Conservation (phyloP, 345 rosid species). For the Cardamine chenopodiifolia region DNA sequence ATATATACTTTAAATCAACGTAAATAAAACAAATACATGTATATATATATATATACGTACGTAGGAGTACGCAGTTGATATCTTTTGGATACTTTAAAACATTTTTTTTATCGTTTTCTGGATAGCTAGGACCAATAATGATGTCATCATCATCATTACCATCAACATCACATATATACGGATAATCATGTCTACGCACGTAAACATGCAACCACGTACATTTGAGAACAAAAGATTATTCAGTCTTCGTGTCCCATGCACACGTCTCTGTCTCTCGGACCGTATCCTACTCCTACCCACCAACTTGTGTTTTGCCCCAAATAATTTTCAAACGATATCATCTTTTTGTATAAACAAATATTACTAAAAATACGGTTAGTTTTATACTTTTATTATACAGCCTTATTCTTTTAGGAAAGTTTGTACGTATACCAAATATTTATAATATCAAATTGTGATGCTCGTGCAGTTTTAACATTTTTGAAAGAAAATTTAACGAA, state of each 20-base stretch:
- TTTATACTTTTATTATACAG: neutral
- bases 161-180: slow-evolving; percentile 19
- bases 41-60: slow-evolving; percentile 26
- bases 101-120: slow-evolving; percentile 29
- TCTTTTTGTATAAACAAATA: neutral
- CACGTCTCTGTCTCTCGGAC: slow-evolving; percentile 43
- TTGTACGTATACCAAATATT: neutral
- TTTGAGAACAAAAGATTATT: slow-evolving; percentile 34
- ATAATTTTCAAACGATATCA: neutral
- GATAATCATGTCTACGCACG: slow-evolving; percentile 31
- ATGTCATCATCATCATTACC: slow-evolving; percentile 24
- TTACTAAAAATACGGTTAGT: neutral
- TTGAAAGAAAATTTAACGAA: neutral
- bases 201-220: slow-evolving; percentile 37
- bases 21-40: slow-evolving; percentile 1
- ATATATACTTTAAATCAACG: neutral
- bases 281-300: slow-evolving; percentile 33
- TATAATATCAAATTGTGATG: slow-evolving; percentile 6
- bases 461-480: neutral
- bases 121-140: slow-evolving; percentile 30
- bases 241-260: slow-evolving; percentile 46
- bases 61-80: slow-evolving; percentile 28
- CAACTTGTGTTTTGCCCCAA: slow-evolving; percentile 33
- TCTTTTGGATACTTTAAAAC: slow-evolving; percentile 16
- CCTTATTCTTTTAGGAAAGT: neutral